Evolutionary conservation across 495 filamentous ascomycete genomes (phyloP).

Genomic region (Hypoxylon perforatum): DNA sequence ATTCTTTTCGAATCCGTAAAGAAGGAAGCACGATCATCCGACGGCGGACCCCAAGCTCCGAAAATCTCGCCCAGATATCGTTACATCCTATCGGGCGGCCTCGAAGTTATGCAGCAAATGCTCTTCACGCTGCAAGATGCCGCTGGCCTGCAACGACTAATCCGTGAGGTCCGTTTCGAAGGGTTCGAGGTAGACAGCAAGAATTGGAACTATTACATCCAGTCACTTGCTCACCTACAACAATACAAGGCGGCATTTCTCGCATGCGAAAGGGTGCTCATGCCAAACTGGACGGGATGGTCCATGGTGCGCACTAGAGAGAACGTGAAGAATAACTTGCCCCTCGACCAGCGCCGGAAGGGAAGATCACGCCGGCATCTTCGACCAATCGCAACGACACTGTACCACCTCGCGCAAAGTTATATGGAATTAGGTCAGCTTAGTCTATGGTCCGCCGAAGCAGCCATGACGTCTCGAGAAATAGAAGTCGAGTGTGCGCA

Average conservation of each 20-base stretch:
- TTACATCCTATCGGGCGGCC: constrained; percentile 66
- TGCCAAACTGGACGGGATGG: constrained; percentile 82
- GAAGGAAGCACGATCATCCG: constrained; percentile 52
- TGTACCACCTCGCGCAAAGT: constrained; percentile 51
- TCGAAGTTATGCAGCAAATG: constrained; percentile 70
- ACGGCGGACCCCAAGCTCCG: constrained; percentile 30
- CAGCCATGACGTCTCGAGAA: constrained; percentile 28
- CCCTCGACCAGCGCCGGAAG: constrained; percentile 51
- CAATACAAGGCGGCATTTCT: constrained; percentile 66
- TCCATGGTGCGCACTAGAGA: constrained; percentile 32
- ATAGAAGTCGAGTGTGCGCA: constrained; percentile 45
- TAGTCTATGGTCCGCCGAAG: constrained; percentile 48
- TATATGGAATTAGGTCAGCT: constrained; percentile 53
- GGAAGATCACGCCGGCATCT: constrained; percentile 45
- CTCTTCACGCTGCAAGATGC: constrained; percentile 60
- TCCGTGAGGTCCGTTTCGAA: constrained; percentile 62
- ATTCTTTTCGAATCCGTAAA: constrained; percentile 65
- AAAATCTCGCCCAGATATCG: constrained; percentile 65
- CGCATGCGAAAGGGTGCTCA: constrained; percentile 76
- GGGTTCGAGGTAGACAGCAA: constrained; percentile 75
- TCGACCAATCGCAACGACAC: constrained; percentile 52
- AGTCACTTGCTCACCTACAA: constrained; percentile 57
- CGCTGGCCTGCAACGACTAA: constrained; percentile 57
- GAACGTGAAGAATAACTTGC: constrained; percentile 36
- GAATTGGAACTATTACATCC: constrained; percentile 72